phyloP scores from a whole-genome alignment of 2,329 filamentous ascomycete genomes.

The Fusarium veterinarium region DNA sequence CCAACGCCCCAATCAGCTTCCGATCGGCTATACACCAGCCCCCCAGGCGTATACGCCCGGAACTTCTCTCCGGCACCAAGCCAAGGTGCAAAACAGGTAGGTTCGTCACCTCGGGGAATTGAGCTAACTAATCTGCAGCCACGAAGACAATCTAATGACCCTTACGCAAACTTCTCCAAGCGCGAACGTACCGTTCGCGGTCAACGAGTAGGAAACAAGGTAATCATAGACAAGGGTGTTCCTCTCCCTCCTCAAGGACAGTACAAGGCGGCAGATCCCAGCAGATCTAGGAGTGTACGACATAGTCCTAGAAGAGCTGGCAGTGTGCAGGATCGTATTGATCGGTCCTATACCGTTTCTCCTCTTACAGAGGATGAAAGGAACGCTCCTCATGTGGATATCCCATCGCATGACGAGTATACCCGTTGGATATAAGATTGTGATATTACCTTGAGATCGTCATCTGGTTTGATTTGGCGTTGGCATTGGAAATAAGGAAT shows the following conservation, averaged over 20 bases:
- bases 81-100: conserved; percentile 8
- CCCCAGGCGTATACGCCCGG: background rate
- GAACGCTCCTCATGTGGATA: background rate
- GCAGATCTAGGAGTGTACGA: background rate
- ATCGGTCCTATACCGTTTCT: conserved; percentile 2
- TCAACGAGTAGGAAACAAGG: background rate
- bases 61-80: background rate
- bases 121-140: conserved; percentile 10
- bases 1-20: background rate
- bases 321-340: background rate
- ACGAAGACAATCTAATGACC: background rate
- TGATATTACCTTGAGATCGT: background rate
- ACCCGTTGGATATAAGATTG: background rate
- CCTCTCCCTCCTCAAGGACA: background rate
- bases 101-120: background rate
- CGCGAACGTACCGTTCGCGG: background rate
- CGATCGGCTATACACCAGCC: background rate
- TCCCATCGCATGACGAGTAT: conserved; percentile 7
- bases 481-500: background rate
- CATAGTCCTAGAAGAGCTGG: background rate
- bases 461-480: background rate
- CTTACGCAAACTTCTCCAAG: background rate
- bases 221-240: background rate
- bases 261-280: background rate
- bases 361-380: conserved; percentile 15